Base-by-base conservation (phyloP, 352 stramenopile species). In the Phytophthora foliorum region DNA sequence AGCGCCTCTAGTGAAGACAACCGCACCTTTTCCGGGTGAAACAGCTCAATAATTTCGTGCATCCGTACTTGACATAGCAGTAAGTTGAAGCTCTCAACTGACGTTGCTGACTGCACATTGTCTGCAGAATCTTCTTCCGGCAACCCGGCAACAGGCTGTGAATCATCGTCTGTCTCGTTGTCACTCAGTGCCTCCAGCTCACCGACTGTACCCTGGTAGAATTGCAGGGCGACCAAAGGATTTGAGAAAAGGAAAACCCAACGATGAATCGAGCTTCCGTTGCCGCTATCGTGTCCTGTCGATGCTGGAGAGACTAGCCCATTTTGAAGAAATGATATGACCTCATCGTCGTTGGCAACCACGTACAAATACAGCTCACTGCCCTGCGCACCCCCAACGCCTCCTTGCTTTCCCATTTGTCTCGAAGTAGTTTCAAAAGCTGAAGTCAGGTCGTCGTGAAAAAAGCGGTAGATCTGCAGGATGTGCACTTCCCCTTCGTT, bases 391-490 rank as follows among this genome's bases (percentile, higher is more conserved):
- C 22, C 41, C 3, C 54, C 22, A 39, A 27, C 29, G 16, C 34
- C 48, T 29, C 6, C 19, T 41, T 54, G 29, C 14, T 31, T 46
- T 52, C 61, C 61, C 22, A 63, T 36, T 66, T 24, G 24, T 9
- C 34, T 45, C 1, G 42, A 24, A 27, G 21, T 45, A 19, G 50
- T 45, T 22, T 82, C 75, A 61, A 84, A 91, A 4, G 19, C 32
- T 21, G 31, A 10, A 22, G 58, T 55, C 24, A 87, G 44, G 11
- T 79, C 69, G 0, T 75, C 59, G 22, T 89, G 73, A 44, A 80
- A 84, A 36, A 79, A 82, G 5, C 82, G 74, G 50, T 88, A 77
- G 19, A 85, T 77, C 57, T 87, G 70, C 24, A 91, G 51, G 10
- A 91, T 51, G 10, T 64, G 46, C 0, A 79, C 60, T 29, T 50